Evolutionary conservation across 2,329 filamentous ascomycete species (phyloP).

Genomic region (Zasmidium angulare): DNA sequence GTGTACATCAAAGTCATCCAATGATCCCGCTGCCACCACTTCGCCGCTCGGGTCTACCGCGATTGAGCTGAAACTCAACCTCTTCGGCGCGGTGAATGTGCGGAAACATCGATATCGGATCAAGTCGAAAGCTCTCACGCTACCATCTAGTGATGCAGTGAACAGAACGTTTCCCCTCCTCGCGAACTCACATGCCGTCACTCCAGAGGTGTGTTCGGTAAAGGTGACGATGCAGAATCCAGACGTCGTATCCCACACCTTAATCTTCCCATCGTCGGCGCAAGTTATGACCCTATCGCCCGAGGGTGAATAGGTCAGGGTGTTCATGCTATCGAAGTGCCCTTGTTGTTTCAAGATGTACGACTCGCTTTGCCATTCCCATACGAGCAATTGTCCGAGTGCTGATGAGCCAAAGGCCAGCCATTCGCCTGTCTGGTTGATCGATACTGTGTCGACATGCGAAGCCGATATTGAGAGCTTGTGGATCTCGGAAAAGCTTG

Average conservation of each 20-base stretch:
- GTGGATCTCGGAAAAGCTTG: conserved; percentile 93
- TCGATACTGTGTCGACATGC: conserved; percentile 89
- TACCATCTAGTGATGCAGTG: conserved; percentile 91
- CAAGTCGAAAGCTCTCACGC: conserved; percentile 91
- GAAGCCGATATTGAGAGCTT: conserved; percentile 93
- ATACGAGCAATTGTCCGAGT: conserved; percentile 91
- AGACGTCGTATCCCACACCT: conserved; percentile 95
- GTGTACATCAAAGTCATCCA: conserved; percentile 96
- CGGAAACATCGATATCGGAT: conserved; percentile 95
- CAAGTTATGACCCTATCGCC: conserved; percentile 90
- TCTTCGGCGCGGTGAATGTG: conserved; percentile 90
- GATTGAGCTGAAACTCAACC: conserved; percentile 88
- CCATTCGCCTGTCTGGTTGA: conserved; percentile 96
- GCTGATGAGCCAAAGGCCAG: conserved; percentile 95
- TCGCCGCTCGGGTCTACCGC: conserved; percentile 97
- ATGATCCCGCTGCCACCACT: conserved; percentile 89
- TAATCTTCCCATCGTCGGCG: conserved; percentile 96
- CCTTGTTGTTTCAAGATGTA: conserved; percentile 98
- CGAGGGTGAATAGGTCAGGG: conserved; percentile 88
- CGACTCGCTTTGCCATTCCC: conserved; percentile 99
- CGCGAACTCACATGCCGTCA: conserved; percentile 91
- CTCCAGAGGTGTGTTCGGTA: conserved; percentile 90
- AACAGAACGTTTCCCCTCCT: conserved; percentile 95
- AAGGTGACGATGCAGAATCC: conserved; percentile 98
- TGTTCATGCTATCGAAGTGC: conserved; percentile 94